These are phyloP conservation scores for Cucumis melo DNA, from an alignment of 306 rosid genomes.

Conservation along the genomic window DNA sequence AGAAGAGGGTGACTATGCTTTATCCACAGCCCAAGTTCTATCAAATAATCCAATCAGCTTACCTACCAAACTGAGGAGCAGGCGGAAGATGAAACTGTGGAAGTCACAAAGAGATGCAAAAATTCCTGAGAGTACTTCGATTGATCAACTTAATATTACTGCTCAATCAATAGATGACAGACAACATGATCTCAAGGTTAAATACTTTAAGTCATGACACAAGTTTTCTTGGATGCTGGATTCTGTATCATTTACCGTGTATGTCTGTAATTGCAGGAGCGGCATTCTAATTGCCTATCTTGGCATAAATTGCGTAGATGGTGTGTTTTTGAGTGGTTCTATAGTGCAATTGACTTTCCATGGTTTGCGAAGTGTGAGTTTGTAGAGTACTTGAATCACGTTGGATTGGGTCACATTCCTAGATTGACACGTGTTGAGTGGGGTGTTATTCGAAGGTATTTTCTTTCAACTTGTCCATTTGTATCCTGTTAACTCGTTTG, in stretches of 20 bases:
- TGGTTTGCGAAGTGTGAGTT: slow-evolving; percentile 97
- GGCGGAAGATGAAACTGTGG: slow-evolving; percentile 43
- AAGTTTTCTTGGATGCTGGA: slow-evolving; percentile 1
- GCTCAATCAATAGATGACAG: slow-evolving; percentile 16
- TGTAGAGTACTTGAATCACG: slow-evolving; percentile 79
- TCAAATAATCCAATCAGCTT: slow-evolving; percentile 28
- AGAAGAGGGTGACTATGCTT: slow-evolving; percentile 31
- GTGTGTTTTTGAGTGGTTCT: slow-evolving; percentile 94
- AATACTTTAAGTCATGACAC: slow-evolving; percentile 7
- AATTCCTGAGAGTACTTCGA: slow-evolving; percentile 20
- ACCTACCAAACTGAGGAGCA: slow-evolving; percentile 35
- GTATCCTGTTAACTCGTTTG: slow-evolving; percentile 9
- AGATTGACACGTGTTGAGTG: slow-evolving; percentile 94
- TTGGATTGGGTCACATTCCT: slow-evolving; percentile 90
- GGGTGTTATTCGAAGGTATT: slow-evolving; percentile 89
- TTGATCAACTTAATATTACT: slow-evolving; percentile 22
- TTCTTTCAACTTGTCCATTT: slow-evolving; percentile 17
- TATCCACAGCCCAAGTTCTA: slow-evolving; percentile 29
- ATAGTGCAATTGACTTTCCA: slow-evolving; percentile 89
- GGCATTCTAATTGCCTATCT: slow-evolving; percentile 53
- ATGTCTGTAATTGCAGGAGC: slow-evolving; percentile 36
- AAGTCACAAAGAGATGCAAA: slow-evolving; percentile 29
- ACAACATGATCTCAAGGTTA: slow-evolving; percentile 38
- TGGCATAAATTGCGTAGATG: slow-evolving; percentile 56
- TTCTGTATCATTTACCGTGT: neutral